Evolutionary conservation across 441 rosid genomes (phyloP).

Genomic region (Adansonia madagascariensis): DNA sequence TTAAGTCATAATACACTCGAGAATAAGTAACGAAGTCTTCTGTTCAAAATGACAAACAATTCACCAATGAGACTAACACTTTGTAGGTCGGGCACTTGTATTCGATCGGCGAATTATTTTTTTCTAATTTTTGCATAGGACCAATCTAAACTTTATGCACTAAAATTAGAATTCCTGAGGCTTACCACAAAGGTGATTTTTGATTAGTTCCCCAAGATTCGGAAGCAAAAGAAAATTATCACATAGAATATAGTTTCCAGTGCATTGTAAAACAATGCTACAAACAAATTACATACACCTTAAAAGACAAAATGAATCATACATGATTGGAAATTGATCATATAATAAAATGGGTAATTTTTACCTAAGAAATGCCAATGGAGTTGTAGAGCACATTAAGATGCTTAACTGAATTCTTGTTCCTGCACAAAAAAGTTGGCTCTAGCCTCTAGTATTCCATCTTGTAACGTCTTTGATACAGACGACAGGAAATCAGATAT

Average conservation of each 20-base stretch:
- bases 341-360: neutral
- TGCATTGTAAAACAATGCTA: neutral
- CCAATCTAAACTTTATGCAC: neutral
- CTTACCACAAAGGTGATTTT: neutral
- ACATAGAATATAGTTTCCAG: neutral
- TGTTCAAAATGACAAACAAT: too few relatives aligned
- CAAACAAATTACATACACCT: neutral
- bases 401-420: too few relatives aligned
- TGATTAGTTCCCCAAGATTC: too few relatives aligned
- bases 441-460: too few relatives aligned
- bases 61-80: neutral
- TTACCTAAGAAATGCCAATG: neutral
- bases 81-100: neutral
- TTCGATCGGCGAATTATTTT: neutral
- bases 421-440: neutral
- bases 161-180: neutral
- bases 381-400: too few relatives aligned
- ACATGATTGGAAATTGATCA: neutral
- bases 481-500: too few relatives aligned
- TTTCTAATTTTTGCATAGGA: neutral
- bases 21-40: too few relatives aligned
- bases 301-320: neutral
- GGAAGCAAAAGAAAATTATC: too few relatives aligned
- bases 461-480: too few relatives aligned
- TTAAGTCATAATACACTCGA: too few relatives aligned